Conservation (phyloP, 2,329 filamentous ascomycete species). For the Penicillium sp. region DNA sequence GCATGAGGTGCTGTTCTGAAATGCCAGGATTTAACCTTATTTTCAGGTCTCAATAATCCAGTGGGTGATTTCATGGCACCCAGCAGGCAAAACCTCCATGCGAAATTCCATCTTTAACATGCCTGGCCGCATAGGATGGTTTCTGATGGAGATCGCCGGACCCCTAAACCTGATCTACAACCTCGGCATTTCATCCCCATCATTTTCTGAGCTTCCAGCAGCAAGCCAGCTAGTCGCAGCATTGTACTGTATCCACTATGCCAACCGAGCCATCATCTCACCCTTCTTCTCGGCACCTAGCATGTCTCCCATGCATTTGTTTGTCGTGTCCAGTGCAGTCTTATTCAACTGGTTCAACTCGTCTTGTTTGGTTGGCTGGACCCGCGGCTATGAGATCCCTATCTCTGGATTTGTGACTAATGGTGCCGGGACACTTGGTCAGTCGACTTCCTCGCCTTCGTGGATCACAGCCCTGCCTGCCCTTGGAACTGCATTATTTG, state of each 20-base stretch:
- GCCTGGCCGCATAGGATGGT: conserved; percentile 86
- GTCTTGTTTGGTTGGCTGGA: conserved; percentile 75
- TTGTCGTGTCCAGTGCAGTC: conserved; percentile 68
- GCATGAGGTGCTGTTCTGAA: too few relatives aligned
- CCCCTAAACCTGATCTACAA: conserved; percentile 79
- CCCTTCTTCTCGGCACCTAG: conserved; percentile 80
- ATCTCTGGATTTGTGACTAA: conserved; percentile 20
- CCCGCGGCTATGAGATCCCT: conserved; percentile 73
- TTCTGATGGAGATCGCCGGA: conserved; percentile 82
- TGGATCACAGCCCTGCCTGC: conserved; percentile 47
- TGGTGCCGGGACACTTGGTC: conserved; percentile 8
- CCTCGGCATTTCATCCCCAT: conserved; percentile 67
- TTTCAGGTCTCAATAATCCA: conserved; percentile 71
- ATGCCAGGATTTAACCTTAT: too few relatives aligned
- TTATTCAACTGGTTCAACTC: conserved; percentile 82
- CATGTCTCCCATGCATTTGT: conserved; percentile 84
- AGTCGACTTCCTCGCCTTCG: conserved; percentile 16
- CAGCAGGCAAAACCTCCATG: conserved; percentile 88
- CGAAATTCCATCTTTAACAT: conserved; percentile 72
- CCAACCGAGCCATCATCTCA: conserved; percentile 82
- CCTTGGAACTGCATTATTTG: conserved; percentile 75
- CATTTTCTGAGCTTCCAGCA: conserved; percentile 37
- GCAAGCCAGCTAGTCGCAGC: conserved; percentile 41
- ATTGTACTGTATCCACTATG: conserved; percentile 77
- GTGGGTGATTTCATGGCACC: conserved; percentile 80